phyloP scores from a whole-genome alignment of 352 stramenopile genomes.

The Pythium guiyangense region DNA sequence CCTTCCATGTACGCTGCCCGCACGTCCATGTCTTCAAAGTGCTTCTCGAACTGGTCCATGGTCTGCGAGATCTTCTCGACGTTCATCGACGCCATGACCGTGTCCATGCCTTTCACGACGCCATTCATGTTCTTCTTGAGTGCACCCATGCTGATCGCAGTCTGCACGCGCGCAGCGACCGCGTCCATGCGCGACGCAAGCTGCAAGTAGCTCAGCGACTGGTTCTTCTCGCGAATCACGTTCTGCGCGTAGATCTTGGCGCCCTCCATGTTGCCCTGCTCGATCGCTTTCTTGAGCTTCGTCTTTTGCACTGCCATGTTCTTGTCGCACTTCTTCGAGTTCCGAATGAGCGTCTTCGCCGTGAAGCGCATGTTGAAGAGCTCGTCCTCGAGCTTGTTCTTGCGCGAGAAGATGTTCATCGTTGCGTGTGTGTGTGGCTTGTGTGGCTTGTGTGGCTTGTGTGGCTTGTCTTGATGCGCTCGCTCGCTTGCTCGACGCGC shows the following conservation, averaged over 20 bases:
- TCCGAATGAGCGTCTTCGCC: slow-evolving; percentile 84
- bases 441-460: neutral
- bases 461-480: no score
- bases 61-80: slow-evolving; percentile 95
- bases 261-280: slow-evolving; percentile 96
- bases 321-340: slow-evolving; percentile 98
- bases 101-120: slow-evolving; percentile 97
- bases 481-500: neutral
- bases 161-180: slow-evolving; percentile 94
- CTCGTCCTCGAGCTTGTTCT: slow-evolving; percentile 84
- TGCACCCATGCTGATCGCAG: slow-evolving; percentile 94
- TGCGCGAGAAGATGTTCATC: slow-evolving; percentile 84
- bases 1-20: slow-evolving; percentile 97
- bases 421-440: neutral
- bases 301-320: slow-evolving; percentile 92
- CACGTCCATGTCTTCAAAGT: slow-evolving; percentile 99
- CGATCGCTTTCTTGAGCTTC: slow-evolving; percentile 96
- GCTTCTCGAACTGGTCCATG: slow-evolving; percentile 99
- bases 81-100: slow-evolving; percentile 96
- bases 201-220: slow-evolving; percentile 94
- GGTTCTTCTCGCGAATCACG: slow-evolving; percentile 81
- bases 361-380: slow-evolving; percentile 91
- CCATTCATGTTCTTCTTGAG: slow-evolving; percentile 95
- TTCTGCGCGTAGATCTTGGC: slow-evolving; percentile 97
- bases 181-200: slow-evolving; percentile 95